Base-by-base conservation (phyloP, 2,329 filamentous ascomycete genomes). In the Cercospora zeae-maydis region DNA sequence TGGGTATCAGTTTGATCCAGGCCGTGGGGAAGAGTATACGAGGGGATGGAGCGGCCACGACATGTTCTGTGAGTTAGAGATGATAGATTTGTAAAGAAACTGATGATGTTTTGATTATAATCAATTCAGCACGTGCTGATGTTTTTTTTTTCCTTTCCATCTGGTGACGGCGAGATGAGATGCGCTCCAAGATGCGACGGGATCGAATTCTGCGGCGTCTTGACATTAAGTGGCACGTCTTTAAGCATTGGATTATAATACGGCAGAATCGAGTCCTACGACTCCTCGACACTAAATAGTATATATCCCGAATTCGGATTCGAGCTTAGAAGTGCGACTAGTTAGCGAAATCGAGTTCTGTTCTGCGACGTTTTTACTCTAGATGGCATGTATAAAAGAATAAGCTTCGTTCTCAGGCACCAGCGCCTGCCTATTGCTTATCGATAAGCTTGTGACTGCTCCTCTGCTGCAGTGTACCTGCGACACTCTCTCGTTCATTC, bases 1-100 rank as follows among this genome's bases (percentile, higher is more conserved):
- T 97, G 89, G 82, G 81, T 11, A 93, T 96, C 49, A 93, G 88
- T 73, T 77, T 96, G 66, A 73, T 92, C 51, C 87, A 92, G 78
- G 88, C 90, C 1, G 78, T 89, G 60, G 79, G 80, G 13, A 92
- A 93, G 78, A 87, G 93, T 63, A 70, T 75, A 10, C 63, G 68
- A 59, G 70, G 74, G 60, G 70, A 74, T 64, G 66, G 66, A 11
- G 65, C 58, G 3, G 54, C 51, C n/a, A 52, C 33, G 37, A 67
- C 53, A 55, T 73, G 71, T 64, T 51, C 54, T 62, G 55, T 36
- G 19, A 58, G 63, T 39, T 49, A 52, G 51, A 52, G 51, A 59
- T 30, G 42, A 64, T 63, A 56, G 56, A 63, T 31, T 11, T 49
- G 31, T 39, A 56, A 57, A 36, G 52, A 34, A 27, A 34, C 21